A percentile compares a stretch with the other conserved stretches of the same genome.
These are phyloP conservation scores for Lasiodiplodia gonubiensis DNA, from an alignment of 2,329 filamentous ascomycete genomes.

Conservation along the genomic window DNA sequence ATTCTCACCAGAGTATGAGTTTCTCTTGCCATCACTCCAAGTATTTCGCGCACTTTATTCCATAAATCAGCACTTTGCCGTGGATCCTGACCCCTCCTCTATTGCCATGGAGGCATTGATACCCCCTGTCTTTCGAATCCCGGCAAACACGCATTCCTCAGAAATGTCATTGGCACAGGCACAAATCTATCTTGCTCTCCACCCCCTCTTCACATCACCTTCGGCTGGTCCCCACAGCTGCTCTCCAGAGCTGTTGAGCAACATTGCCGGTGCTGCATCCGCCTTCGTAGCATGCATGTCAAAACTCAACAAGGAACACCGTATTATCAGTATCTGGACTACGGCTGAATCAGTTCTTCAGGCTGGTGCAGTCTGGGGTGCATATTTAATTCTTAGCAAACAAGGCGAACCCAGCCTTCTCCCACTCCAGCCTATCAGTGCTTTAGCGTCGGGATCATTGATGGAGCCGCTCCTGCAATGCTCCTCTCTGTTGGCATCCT, in stretches of 20 bases:
- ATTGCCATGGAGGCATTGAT: conserved; percentile 1
- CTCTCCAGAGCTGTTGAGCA: neutral
- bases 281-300: conserved; percentile 5
- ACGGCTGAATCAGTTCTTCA: conserved; percentile 19
- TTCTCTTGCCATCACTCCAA: conserved; percentile 2
- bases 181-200: conserved; percentile 18
- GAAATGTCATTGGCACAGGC: conserved; percentile 24
- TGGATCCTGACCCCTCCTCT: neutral
- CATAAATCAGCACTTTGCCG: conserved; percentile 10
- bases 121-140: neutral
- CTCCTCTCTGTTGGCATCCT: conserved; percentile 20
- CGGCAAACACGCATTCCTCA: neutral
- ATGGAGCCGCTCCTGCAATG: conserved; percentile 23
- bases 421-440: neutral
- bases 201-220: conserved; percentile 17
- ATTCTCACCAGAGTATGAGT: conserved; percentile 6
- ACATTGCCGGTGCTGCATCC: conserved; percentile 15
- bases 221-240: conserved; percentile 12
- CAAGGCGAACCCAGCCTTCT: conserved; percentile 9
- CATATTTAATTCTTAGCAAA: conserved; percentile 23
- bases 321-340: conserved; percentile 19
- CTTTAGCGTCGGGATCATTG: neutral
- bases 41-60: conserved; percentile 6
- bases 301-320: conserved; percentile 21
- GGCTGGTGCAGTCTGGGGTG: conserved; percentile 29